Base-by-base conservation (phyloP, 225 moss, liverwort and hornwort species). In the Antitrichia curtipendula region DNA sequence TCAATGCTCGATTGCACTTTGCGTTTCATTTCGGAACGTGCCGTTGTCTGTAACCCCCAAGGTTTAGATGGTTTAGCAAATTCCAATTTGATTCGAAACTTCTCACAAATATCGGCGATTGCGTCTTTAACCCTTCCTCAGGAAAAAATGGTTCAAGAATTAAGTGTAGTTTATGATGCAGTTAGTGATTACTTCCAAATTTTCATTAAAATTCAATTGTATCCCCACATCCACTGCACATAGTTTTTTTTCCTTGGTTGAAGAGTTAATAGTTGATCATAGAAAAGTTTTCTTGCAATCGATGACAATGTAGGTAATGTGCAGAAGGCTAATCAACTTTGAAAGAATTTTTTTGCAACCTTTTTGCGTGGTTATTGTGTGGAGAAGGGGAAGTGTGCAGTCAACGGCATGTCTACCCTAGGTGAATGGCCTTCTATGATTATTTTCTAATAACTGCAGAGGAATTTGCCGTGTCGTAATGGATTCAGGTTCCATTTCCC, bases 401-500 rank as follows among this genome's bases (percentile, higher is more conserved):
- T 69, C 54, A 83, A 69, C 40, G 69, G 41, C 22, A 54, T 53
- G 31, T 69, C 29, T 56, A 54, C 41, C 56, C 40, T 69, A 41
- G 54, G 29, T 29, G 36, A 69, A 83, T 69, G 40, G 21, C 40
- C 28, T 28, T 65, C 13, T 77, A 16, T 65, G 77, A 54, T 53
- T 54, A 16, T 54, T 56, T 80, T 58, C 73, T 87, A 71, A 77
- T 74, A 36, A 12, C 29, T 56, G 57, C 66, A 57, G 56, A 31
- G 66, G 27, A 43, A 66, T 27, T 21, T 69, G 45, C 56, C 34
- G 13, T 71, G 81, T 31, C 82, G 43, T 75, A 24, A 81, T 82
- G 87, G 57, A 79, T 84, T 22, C 91, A 95, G 89, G 97, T 96
- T 82, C 96, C 96, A 70, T 97, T 97, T 82, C 95, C 93, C 59